Evolutionary conservation across 768 basidiomycete species (phyloP).

Genomic region (Baorangia bicolor): DNA sequence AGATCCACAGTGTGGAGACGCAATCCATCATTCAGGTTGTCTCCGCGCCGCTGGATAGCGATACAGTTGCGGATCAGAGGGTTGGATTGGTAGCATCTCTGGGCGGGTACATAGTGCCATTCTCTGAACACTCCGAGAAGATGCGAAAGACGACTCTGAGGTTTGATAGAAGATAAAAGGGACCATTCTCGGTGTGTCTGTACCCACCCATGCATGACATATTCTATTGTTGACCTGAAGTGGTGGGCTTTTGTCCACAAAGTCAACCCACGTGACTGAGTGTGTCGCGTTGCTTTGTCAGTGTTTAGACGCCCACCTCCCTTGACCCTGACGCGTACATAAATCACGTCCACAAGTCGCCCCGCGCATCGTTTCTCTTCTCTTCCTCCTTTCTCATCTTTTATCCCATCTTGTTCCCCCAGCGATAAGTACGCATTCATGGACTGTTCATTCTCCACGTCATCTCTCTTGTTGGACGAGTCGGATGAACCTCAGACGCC

Average conservation of each 20-base stretch:
- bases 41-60: conserved; percentile 39
- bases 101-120: conserved; percentile 44
- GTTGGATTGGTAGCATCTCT: conserved; percentile 29
- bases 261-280: conserved; percentile 27
- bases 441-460: conserved; percentile 9
- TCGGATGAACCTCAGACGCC: conserved; percentile 25
- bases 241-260: conserved; percentile 7
- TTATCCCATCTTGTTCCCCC: background rate
- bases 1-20: conserved; percentile 78
- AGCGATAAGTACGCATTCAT: background rate
- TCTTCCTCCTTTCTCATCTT: background rate
- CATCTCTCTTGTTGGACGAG: conserved; percentile 9
- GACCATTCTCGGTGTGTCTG: conserved; percentile 20
- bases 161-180: conserved; percentile 21
- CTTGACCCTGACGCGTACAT: conserved; percentile 8
- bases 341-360: conserved; percentile 8
- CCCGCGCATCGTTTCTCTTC: background rate
- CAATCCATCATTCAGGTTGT: conserved; percentile 73
- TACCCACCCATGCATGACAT: conserved; percentile 3
- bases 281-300: conserved; percentile 21
- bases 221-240: conserved; percentile 8
- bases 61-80: conserved; percentile 26
- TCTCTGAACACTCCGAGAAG: conserved; percentile 39
- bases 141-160: conserved; percentile 35
- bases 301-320: conserved; percentile 15